Base-by-base conservation (phyloP, 2,329 filamentous ascomycete genomes). In the Zasmidium angulare region DNA sequence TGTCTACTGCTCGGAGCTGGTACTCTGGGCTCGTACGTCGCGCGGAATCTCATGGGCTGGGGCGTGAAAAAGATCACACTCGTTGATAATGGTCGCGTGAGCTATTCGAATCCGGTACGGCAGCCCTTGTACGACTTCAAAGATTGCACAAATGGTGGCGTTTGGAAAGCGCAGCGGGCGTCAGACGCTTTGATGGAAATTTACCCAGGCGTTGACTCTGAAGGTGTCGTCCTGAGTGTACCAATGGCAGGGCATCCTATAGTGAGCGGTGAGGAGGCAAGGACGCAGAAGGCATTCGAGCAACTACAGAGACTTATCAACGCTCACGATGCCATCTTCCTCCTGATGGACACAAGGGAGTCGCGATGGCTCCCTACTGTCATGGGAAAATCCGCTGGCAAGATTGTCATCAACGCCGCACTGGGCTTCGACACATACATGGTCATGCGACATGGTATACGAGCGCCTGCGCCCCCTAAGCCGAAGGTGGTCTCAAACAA, bases 341-440 rank as follows among this genome's bases (percentile, higher is more conserved):
- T 99, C n/a, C 84, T 99, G 3, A 96, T 98, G 93, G 98, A 96
- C 90, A 96, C 92, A 10, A 83, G 95, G 63, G 95, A 99, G 76
- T 95, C 91, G 50, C 83, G 95, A 65, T 99, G 95, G 95, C 80
- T 99, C 46, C 95, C 95, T 1, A 98, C 93, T 0, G 86, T 99
- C 17, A 96, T 99, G 88, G 93, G 89, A 46, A 99, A 98, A 76
- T 88, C 93, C 2, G 85, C 88, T 1, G 90, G 89, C 31, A 99
- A 99, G 78, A 91, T 98, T 63, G 93, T 99, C 22, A 89, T 99
- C 84, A 99, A 98, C 74, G 92, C 93, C 7, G 95, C 95, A 1
- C 82, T 99, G 2, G 95, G 95, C 0, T 99, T 99, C 71, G 95
- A 99, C 76, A 95, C 92, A 0, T 99, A 91, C 69, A 92, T 99